A percentile compares a stretch with the other conserved stretches of the same genome.
These are phyloP conservation scores for Cordyceps cicadae DNA, from an alignment of 2,329 filamentous ascomycete genomes.

Conservation along the genomic window DNA sequence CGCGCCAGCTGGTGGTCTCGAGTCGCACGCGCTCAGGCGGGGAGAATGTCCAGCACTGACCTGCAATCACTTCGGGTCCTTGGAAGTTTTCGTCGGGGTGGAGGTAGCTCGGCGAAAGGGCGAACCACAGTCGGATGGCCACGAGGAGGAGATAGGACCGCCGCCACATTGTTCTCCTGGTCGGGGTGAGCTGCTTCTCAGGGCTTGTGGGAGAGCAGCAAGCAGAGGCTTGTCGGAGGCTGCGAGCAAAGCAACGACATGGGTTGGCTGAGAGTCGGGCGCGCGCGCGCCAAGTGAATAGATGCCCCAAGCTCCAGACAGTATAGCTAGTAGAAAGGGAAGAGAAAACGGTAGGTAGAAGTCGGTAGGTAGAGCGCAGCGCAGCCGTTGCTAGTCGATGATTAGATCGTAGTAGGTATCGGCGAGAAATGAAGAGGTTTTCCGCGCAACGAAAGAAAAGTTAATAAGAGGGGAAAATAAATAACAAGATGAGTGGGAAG, in stretches of 20 bases:
- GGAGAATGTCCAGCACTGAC: constrained; percentile 43
- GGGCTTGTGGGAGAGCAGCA: constrained; percentile 11
- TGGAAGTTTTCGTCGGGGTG: constrained; percentile 99
- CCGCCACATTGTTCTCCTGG: constrained; percentile 64
- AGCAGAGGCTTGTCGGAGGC: constrained; percentile 19
- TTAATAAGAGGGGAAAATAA: neutral
- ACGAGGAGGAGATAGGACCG: constrained; percentile 78
- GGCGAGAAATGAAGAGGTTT: neutral
- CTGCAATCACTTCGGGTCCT: constrained; percentile 92
- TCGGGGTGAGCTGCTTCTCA: constrained; percentile 9
- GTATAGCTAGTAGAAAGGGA: neutral
- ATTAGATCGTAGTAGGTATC: neutral
- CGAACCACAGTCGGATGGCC: constrained; percentile 85
- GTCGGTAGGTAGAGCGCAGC: neutral
- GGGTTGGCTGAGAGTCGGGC: constrained; percentile 1
- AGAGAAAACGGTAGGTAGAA: neutral
- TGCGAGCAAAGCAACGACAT: constrained; percentile 15
- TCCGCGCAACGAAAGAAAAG: neutral
- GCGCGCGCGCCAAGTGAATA: constrained; percentile 7
- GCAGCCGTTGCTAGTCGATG: neutral
- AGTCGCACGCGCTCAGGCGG: neutral
- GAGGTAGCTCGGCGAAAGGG: constrained; percentile 88
- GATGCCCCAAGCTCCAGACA: neutral
- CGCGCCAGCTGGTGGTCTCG: neutral
- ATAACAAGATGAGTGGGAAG: neutral